Evolutionary conservation across 148 eudicot genomes (phyloP).

Genomic region (Silene conica): DNA sequence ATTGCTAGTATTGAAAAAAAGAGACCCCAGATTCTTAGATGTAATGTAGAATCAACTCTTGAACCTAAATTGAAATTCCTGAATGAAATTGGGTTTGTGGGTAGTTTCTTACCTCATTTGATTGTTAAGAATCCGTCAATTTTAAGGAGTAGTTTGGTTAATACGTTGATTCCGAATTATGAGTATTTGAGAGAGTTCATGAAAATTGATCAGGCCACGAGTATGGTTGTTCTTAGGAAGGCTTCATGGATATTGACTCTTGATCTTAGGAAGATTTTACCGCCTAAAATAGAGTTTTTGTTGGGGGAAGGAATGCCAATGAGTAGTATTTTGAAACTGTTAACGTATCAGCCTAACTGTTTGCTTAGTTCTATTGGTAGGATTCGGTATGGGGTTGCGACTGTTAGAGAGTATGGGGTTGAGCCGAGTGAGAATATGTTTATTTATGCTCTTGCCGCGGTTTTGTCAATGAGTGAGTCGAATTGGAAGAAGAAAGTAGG

Average conservation of each 20-base stretch:
- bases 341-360: constrained; percentile 14
- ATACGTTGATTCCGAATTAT: constrained; percentile 15
- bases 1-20: constrained; percentile 17
- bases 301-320: constrained; percentile 17
- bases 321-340: constrained; percentile 17
- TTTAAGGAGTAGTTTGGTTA: constrained; percentile 15
- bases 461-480: constrained; percentile 5
- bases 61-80: constrained; percentile 24
- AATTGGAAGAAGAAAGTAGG: constrained; percentile 21
- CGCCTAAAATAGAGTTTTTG: constrained; percentile 4
- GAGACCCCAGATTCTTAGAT: constrained; percentile 5
- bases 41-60: constrained; percentile 10
- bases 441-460: constrained; percentile 13
- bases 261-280: neutral
- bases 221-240: constrained; percentile 3
- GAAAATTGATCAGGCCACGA: neutral
- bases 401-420: constrained; percentile 14
- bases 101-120: neutral
- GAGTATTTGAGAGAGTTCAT: constrained; percentile 11
- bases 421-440: constrained; percentile 17
- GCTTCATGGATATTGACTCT: constrained; percentile 12
- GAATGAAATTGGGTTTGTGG: constrained; percentile 17
- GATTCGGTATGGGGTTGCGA: neutral
- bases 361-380: neutral
- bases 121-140: constrained; percentile 5